Conservation (phyloP, 2,329 filamentous ascomycete species). For the Elsinoe perseae region DNA sequence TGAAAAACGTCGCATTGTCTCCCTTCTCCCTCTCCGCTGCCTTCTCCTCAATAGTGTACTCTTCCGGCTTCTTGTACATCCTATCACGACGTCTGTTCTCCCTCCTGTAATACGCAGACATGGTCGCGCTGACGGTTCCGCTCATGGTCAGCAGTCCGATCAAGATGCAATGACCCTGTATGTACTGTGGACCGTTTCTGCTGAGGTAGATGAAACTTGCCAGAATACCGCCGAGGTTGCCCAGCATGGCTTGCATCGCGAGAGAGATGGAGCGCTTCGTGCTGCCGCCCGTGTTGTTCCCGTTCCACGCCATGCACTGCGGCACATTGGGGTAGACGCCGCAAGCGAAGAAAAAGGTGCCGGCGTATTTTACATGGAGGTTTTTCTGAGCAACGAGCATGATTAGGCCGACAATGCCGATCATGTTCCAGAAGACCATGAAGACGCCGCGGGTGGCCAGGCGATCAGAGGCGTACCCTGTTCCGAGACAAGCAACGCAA, state of each 20-base stretch:
- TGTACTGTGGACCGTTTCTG: conserved; percentile 38
- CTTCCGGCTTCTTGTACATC: conserved; percentile 40
- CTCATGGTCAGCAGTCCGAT: conserved; percentile 31
- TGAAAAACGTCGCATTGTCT: conserved; percentile 46
- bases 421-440: conserved; percentile 21
- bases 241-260: conserved; percentile 14
- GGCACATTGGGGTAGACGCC: conserved; percentile 30
- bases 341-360: conserved; percentile 34
- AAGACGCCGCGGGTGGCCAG: conserved; percentile 23
- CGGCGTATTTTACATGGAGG: conserved; percentile 32
- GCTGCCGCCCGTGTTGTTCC: conserved; percentile 5
- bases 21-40: conserved; percentile 46
- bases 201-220: conserved; percentile 44
- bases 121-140: conserved; percentile 44
- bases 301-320: conserved; percentile 30
- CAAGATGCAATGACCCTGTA: conserved; percentile 40
- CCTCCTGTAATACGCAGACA: conserved; percentile 50
- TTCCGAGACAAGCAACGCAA: conserved; percentile 27
- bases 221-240: conserved; percentile 41
- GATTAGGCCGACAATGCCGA: conserved; percentile 30
- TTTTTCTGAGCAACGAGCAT: conserved; percentile 31
- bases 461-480: conserved; percentile 27
- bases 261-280: conserved; percentile 6
- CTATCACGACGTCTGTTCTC: conserved; percentile 51
- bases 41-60: conserved; percentile 50